Percentiles rank a stretch among this genome's conserved stretches.
These are phyloP conservation scores for Melampsora medusae DNA, from an alignment of 1,284 basidiomycete genomes.

Conservation along the genomic window DNA sequence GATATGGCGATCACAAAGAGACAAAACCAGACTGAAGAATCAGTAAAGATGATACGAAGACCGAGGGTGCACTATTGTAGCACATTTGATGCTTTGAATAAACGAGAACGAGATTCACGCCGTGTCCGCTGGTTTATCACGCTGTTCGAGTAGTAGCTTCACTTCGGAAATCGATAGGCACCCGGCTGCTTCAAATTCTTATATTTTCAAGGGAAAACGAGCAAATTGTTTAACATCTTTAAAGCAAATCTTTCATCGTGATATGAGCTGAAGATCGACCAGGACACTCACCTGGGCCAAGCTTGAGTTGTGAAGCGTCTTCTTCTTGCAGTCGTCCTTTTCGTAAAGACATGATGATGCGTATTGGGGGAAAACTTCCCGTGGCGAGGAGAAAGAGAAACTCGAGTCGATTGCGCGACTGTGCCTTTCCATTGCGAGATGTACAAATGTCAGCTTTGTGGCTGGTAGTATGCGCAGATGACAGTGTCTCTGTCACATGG, in stretches of 20 bases:
- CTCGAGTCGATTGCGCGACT: too few relatives aligned
- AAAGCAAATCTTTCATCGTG: neutral
- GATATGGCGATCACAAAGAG: neutral
- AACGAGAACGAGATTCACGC: slow-evolving; percentile 61
- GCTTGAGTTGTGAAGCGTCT: slow-evolving; percentile 37
- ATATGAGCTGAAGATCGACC: neutral
- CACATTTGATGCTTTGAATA: neutral
- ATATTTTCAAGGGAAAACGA: slow-evolving; percentile 52
- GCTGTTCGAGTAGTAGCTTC: slow-evolving; percentile 75
- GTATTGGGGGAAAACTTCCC: too few relatives aligned
- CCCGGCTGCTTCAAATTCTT: slow-evolving; percentile 86
- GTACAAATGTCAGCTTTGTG: too few relatives aligned
- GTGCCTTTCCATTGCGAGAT: too few relatives aligned
- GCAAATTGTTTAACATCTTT: neutral
- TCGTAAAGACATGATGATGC: slow-evolving; percentile 25
- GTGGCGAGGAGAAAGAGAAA: too few relatives aligned
- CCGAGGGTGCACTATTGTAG: slow-evolving; percentile 9
- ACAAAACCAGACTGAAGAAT: neutral
- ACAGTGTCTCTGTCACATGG: too few relatives aligned
- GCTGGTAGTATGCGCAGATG: too few relatives aligned
- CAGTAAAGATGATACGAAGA: slow-evolving; percentile 26
- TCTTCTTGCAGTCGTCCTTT: slow-evolving; percentile 41
- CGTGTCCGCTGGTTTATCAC: slow-evolving; percentile 68
- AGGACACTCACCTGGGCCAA: slow-evolving; percentile 25
- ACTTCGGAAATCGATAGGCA: slow-evolving; percentile 88